phyloP scores from a whole-genome alignment of 441 rosid genomes.

The Metrosideros polymorpha region DNA sequence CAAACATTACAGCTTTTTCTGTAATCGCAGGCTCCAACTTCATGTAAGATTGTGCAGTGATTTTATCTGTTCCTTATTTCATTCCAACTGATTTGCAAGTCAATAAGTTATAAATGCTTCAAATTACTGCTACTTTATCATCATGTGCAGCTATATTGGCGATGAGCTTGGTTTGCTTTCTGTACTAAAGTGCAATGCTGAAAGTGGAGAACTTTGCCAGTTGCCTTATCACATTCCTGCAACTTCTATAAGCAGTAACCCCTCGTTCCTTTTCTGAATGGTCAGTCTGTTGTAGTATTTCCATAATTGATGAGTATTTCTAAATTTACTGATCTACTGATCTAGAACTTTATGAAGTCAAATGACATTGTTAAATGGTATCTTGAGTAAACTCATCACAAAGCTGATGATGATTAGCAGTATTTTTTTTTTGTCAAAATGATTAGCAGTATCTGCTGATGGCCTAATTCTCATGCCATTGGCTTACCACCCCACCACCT shows the following conservation, averaged over 20 bases:
- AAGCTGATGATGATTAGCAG: neutral
- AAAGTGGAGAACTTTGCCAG: constrained; percentile 24
- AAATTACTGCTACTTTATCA: neutral
- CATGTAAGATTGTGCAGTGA: constrained; percentile 29
- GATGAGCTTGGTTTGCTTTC: constrained; percentile 45
- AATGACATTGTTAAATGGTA: neutral
- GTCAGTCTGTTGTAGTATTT: neutral
- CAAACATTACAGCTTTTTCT: constrained; percentile 56
- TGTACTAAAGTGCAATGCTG: constrained; percentile 41
- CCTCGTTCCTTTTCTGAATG: constrained; percentile 5
- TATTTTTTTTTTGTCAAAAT: too few species aligned
- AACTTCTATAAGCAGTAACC: constrained; percentile 32
- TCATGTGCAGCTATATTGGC: constrained; percentile 36
- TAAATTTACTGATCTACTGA: neutral
- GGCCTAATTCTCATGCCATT: neutral
- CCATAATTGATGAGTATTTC: neutral
- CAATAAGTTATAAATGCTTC: neutral
- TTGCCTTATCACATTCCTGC: constrained; percentile 42
- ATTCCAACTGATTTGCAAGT: neutral
- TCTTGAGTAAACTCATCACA: neutral
- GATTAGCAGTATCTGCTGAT: neutral
- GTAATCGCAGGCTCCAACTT: constrained; percentile 39
- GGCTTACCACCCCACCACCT: neutral
- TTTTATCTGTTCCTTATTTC: neutral
- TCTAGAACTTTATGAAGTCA: neutral